phyloP scores from a whole-genome alignment of 495 filamentous ascomycete genomes.

The Aspergillus avenaceus region DNA sequence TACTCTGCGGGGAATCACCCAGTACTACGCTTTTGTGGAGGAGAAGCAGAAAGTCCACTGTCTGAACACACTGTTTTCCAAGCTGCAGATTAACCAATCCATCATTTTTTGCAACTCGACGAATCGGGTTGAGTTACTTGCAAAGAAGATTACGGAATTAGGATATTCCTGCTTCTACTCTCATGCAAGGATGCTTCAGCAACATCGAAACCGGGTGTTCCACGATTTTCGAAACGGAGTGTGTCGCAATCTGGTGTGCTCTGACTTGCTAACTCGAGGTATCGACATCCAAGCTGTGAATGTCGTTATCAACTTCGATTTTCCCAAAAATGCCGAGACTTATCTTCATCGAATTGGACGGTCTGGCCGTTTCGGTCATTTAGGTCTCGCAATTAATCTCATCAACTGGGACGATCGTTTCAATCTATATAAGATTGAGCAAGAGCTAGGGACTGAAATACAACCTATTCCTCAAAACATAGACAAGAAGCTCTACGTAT shows the following conservation, averaged over 20 bases:
- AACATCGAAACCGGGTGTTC: constrained; percentile 95
- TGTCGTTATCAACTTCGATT: constrained; percentile 99
- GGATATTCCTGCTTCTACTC: constrained; percentile 99
- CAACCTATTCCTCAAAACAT: constrained; percentile 90
- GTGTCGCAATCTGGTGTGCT: constrained; percentile 96
- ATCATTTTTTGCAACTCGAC: constrained; percentile 99
- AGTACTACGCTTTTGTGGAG: constrained; percentile 98
- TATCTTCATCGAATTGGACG: constrained; percentile 98
- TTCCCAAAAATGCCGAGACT: constrained; percentile 98
- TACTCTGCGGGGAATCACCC: constrained; percentile 94
- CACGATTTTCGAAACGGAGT: constrained; percentile 98
- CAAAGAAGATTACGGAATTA: constrained; percentile 98
- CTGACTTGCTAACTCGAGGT: constrained; percentile 93
- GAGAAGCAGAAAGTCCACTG: constrained; percentile 99
- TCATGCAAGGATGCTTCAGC: constrained; percentile 97
- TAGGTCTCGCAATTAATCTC: constrained; percentile 96
- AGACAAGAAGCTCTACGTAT: constrained; percentile 97
- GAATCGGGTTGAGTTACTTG: constrained; percentile 92
- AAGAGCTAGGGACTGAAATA: constrained; percentile 95
- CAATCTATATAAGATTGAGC: constrained; percentile 98
- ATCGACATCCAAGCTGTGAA: constrained; percentile 99
- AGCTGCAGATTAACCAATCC: constrained; percentile 99
- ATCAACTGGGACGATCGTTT: constrained; percentile 99
- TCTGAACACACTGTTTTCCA: constrained; percentile 96
- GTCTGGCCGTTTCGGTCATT: constrained; percentile 93